These are phyloP conservation scores for Aspergillus baeticus DNA, from an alignment of 495 filamentous ascomycete genomes.

Conservation along the genomic window DNA sequence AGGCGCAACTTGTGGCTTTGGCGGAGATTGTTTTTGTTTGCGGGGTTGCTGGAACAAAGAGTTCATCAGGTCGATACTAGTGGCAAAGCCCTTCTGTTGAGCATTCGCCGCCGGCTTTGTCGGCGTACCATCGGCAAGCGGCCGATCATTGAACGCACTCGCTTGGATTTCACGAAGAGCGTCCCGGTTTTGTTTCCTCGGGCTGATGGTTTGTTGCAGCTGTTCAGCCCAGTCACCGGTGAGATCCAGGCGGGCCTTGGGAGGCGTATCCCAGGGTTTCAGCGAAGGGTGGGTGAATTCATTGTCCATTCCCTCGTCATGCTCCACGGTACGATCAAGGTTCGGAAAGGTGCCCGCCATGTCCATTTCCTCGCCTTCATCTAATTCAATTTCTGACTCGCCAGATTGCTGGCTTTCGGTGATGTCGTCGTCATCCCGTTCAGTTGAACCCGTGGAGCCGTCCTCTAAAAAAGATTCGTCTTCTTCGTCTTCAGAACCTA, in stretches of 20 bases:
- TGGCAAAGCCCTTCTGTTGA: slow-evolving; percentile 63
- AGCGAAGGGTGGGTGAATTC: slow-evolving; percentile 40
- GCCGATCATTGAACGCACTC: slow-evolving; percentile 46
- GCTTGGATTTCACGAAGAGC: slow-evolving; percentile 60
- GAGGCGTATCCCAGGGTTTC: slow-evolving; percentile 54
- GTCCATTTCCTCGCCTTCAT: slow-evolving; percentile 67
- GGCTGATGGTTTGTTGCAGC: slow-evolving; percentile 87
- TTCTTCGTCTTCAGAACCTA: slow-evolving; percentile 36
- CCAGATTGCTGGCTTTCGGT: slow-evolving; percentile 57
- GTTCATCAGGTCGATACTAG: slow-evolving; percentile 88
- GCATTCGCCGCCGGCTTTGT: slow-evolving; percentile 25
- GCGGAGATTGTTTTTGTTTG: slow-evolving; percentile 34
- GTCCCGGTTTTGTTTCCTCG: slow-evolving; percentile 78
- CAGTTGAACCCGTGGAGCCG: slow-evolving; percentile 78
- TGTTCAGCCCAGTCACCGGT: slow-evolving; percentile 84
- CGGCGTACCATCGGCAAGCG: slow-evolving; percentile 34
- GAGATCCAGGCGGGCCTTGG: slow-evolving; percentile 56
- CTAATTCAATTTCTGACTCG: slow-evolving; percentile 69
- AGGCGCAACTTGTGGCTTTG: slow-evolving; percentile 44
- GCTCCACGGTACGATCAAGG: slow-evolving; percentile 66
- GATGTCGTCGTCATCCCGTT: slow-evolving; percentile 60
- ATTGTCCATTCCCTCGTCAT: slow-evolving; percentile 47
- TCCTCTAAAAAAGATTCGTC: slow-evolving; percentile 87
- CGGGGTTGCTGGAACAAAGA: slow-evolving; percentile 66
- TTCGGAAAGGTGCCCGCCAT: slow-evolving; percentile 73